Percentiles rank a stretch among this genome's conserved stretches.
These are phyloP conservation scores for Pseudocercospora crystallina DNA, from an alignment of 2,329 filamentous ascomycete species.

Conservation along the genomic window DNA sequence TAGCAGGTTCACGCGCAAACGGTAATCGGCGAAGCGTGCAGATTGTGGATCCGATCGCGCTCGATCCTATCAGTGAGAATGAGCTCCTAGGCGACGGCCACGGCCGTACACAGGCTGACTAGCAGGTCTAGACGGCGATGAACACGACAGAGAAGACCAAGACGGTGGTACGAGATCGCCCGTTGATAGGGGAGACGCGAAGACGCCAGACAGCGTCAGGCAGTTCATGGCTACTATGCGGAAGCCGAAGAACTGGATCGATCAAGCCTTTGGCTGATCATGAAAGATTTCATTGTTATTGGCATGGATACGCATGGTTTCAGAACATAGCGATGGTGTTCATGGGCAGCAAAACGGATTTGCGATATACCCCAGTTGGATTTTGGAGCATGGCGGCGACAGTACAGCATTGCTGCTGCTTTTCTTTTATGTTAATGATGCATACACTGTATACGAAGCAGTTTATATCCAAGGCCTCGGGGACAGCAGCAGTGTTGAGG, in stretches of 20 bases:
- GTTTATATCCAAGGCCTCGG: too few relatives aligned
- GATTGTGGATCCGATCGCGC: conserved; percentile 23
- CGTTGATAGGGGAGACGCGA: conserved; percentile 21
- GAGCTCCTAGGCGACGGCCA: conserved; percentile 13
- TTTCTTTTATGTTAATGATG: neutral
- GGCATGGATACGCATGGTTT: neutral
- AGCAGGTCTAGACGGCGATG: conserved; percentile 18
- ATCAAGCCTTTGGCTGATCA: conserved; percentile 24
- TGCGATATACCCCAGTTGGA: conserved; percentile 8
- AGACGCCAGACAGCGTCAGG: conserved; percentile 22
- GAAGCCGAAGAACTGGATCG: conserved; percentile 23
- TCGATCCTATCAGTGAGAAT: conserved; percentile 20
- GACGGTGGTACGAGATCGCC: conserved; percentile 13
- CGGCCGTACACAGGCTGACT: conserved; percentile 18
- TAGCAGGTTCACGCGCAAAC: conserved; percentile 12
- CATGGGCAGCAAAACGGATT: conserved; percentile 4
- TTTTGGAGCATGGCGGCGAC: conserved; percentile 11
- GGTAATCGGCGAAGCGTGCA: conserved; percentile 22
- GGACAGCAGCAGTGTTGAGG: too few relatives aligned
- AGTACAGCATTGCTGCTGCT: conserved; percentile 7
- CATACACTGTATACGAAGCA: too few relatives aligned
- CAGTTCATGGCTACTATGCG: conserved; percentile 23
- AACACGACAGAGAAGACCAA: conserved; percentile 15
- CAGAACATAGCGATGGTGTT: conserved; percentile 17
- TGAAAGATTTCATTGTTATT: neutral